phyloP scores from a whole-genome alignment of 208 protist genomes.

The Novymonas esmeraldas region DNA sequence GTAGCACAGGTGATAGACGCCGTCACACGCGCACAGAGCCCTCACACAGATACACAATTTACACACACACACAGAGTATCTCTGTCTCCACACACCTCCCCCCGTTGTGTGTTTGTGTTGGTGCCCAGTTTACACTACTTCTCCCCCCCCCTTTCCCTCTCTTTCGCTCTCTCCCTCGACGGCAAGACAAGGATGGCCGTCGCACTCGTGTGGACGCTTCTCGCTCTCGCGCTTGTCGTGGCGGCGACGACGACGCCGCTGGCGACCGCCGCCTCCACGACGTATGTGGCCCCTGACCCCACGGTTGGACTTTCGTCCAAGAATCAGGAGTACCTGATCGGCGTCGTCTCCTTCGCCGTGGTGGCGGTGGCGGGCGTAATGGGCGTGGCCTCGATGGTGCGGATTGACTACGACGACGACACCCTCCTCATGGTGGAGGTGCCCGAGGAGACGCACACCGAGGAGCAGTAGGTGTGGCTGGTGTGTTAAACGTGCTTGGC shows the following conservation, averaged over 20 bases:
- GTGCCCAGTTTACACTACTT: too few relatives aligned
- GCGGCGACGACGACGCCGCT: background rate
- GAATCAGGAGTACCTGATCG: slow-evolving; percentile 82
- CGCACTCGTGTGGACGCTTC: background rate
- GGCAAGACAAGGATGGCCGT: background rate
- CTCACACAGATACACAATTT: too few relatives aligned
- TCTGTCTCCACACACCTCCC: too few relatives aligned
- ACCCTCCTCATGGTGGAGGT: slow-evolving; percentile 91
- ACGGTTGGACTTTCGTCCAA: slow-evolving; percentile 38
- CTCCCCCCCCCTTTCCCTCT: too few relatives aligned
- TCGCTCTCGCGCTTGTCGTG: background rate
- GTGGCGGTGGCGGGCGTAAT: slow-evolving; percentile 59
- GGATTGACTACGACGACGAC: slow-evolving; percentile 86
- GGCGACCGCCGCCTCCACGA: slow-evolving; percentile 18
- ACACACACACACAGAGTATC: too few relatives aligned
- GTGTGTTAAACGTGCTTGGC: too few relatives aligned
- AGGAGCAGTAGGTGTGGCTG: slow-evolving; percentile 43
- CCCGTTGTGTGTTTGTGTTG: too few relatives aligned
- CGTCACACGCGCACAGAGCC: too few relatives aligned
- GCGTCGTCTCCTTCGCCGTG: slow-evolving; percentile 61
- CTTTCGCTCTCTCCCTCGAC: too few relatives aligned
- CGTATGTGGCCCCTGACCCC: slow-evolving; percentile 52
- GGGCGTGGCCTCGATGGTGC: slow-evolving; percentile 65
- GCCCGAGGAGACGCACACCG: slow-evolving; percentile 50
- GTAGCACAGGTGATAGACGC: too few relatives aligned